Base-by-base conservation (phyloP, 2,329 filamentous ascomycete genomes). In the Bipolaris bicolor region DNA sequence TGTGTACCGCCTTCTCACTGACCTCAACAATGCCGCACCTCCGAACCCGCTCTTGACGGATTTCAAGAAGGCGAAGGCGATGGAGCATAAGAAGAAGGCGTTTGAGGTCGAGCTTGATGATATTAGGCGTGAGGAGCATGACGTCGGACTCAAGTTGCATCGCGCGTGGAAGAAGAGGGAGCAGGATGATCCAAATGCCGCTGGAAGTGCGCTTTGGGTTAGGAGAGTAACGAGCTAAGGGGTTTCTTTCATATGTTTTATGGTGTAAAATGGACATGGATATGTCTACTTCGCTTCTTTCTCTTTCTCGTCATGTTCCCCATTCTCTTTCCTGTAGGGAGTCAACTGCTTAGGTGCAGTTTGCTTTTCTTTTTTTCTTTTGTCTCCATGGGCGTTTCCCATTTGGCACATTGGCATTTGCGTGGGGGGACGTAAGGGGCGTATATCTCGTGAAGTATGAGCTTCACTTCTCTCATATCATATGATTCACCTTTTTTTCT, bases 91-190 rank as follows among this genome's bases (percentile, higher is more conserved):
- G 46, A 72, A 76, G 63, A 73, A 73, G 55, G 66, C 64, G 20
- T 72, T 77, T 55, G 70, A 74, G 55, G 68, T 70, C n/a, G 76
- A 78, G 63, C 53, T 78, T 56, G 67, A 67, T 13, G 74, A 78
- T 54, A 72, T 79, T 37, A 69, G 65, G 60, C 54, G 64, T 0
- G 70, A 75, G 57, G 76, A 78, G 57, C 74, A 79, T 58, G 77
- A 78, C 41, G 64, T 78, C 6, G 77, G 77, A 3, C 55, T 79
- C 55, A 76, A 69, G 63, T 55, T 79, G 59, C 76, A 78, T 66
- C 65, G 77, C 16, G 76, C 76, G 57, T 72, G 70, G 66, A 73
- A 71, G 64, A 77, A 74, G 66, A 69, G 70, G 60, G 77, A 78
- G 59, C 62, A 63, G 47, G 75, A 75, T 11, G 76, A 77, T 60